phyloP scores from a whole-genome alignment of 1,284 basidiomycete species.

The Rhodotorula sp. region DNA sequence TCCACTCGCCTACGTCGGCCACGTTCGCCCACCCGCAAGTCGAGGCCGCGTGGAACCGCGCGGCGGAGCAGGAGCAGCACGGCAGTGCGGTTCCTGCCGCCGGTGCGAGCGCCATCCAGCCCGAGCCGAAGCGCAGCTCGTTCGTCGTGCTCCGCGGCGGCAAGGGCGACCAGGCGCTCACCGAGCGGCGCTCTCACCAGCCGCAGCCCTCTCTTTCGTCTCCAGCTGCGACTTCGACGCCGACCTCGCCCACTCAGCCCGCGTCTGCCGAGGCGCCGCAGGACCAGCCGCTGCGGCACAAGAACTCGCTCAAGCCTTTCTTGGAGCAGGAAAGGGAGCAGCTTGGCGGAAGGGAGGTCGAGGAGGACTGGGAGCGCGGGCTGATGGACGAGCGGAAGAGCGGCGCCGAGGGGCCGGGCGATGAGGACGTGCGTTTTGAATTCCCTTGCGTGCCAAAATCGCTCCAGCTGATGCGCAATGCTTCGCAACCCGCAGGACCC shows the following conservation, averaged over 20 bases:
- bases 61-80: conserved; percentile 9
- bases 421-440: not conserved
- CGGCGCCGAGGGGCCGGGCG: conserved; percentile 22
- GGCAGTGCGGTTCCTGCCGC: not conserved
- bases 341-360: conserved; percentile 16
- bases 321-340: conserved; percentile 35
- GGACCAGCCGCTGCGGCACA: conserved; percentile 25
- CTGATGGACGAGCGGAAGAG: conserved; percentile 34
- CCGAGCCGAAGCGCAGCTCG: conserved; percentile 27
- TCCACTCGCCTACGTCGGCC: not conserved
- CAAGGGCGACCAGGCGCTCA: conserved; percentile 38
- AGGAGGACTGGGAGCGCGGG: conserved; percentile 41
- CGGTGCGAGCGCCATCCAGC: not conserved
- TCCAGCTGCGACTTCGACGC: not conserved
- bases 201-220: conserved; percentile 1
- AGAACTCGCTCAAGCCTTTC: conserved; percentile 41
- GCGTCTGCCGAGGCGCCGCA: not conserved
- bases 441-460: not conserved
- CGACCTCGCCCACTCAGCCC: not conserved
- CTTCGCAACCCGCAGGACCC: conserved; percentile 11
- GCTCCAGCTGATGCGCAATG: not conserved
- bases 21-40: not conserved
- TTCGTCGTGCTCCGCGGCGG: conserved; percentile 41
- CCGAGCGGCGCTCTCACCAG: conserved; percentile 21
- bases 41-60: conserved; percentile 9